These are phyloP conservation scores for Gypsophila paniculata DNA, from an alignment of 179 eudicot species.

Conservation along the genomic window DNA sequence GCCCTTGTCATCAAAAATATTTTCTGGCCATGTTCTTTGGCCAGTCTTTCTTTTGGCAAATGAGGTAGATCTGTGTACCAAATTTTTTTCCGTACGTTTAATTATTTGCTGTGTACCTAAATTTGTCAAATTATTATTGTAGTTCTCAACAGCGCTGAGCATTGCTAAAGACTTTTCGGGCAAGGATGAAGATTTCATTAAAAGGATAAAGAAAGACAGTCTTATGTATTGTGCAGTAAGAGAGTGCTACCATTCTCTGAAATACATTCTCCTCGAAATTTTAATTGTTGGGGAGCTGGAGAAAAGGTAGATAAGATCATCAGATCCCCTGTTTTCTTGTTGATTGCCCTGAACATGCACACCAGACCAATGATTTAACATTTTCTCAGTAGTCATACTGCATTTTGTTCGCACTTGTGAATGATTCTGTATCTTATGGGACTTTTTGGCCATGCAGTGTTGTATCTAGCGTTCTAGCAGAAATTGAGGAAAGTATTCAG, in stretches of 20 bases:
- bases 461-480: conserved; percentile 56
- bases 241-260: conserved; percentile 85
- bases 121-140: conserved; percentile 4
- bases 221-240: conserved; percentile 68
- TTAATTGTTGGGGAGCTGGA: conserved; percentile 84
- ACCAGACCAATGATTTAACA: no score
- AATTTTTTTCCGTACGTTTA: background rate
- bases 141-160: conserved; percentile 75
- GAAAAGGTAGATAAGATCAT: conserved; percentile 52
- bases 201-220: conserved; percentile 54
- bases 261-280: conserved; percentile 58
- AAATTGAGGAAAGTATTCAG: conserved; percentile 69
- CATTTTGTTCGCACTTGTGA: conserved; percentile 3
- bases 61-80: conserved; percentile 39
- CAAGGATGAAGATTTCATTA: conserved; percentile 58
- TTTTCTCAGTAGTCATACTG: no score
- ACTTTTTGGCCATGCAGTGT: conserved; percentile 41
- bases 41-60: conserved; percentile 94
- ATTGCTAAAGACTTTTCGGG: conserved; percentile 76
- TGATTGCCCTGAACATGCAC: no score
- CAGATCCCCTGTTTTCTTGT: conserved; percentile 12
- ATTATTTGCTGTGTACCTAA: conserved; percentile 5
- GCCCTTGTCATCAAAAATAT: conserved; percentile 67
- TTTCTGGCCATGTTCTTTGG: conserved; percentile 73
- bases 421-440: conserved; percentile 17